These are phyloP conservation scores for Tripterygium wilfordii DNA, from an alignment of 177 flowering plant genomes.

Conservation along the genomic window DNA sequence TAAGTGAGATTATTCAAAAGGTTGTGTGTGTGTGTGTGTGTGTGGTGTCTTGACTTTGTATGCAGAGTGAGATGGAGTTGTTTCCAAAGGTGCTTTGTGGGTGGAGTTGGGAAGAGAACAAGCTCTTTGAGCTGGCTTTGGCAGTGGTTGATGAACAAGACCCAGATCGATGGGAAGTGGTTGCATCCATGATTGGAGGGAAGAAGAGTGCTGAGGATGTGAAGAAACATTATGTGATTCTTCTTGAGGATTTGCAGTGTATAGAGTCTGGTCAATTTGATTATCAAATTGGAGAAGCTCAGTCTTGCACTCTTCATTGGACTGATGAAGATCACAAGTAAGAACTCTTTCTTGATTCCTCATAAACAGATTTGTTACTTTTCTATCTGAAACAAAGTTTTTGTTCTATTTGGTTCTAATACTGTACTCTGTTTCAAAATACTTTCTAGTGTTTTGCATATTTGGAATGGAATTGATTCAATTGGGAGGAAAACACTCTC, in stretches of 20 bases:
- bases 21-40: slow-evolving; percentile 20
- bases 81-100: slow-evolving; percentile 22
- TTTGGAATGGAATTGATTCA: no score
- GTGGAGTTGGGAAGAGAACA: slow-evolving; percentile 78
- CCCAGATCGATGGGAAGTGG: slow-evolving; percentile 52
- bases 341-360: not conserved
- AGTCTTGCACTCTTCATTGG: slow-evolving; percentile 22
- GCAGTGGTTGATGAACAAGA: slow-evolving; percentile 45
- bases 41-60: not conserved
- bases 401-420: slow-evolving; percentile 12
- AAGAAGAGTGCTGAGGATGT: slow-evolving; percentile 56
- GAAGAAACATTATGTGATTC: slow-evolving; percentile 45
- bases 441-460: no score
- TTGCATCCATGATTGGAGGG: slow-evolving; percentile 60
- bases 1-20: slow-evolving; percentile 19
- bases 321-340: slow-evolving; percentile 29
- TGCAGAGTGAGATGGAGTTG: slow-evolving; percentile 21
- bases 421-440: slow-evolving; percentile 8
- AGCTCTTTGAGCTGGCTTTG: slow-evolving; percentile 64
- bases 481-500: no score
- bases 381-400: slow-evolving; percentile 17
- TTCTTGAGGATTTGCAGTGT: slow-evolving; percentile 47
- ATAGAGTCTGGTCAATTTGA: slow-evolving; percentile 58
- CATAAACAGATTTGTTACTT: slow-evolving; percentile 19
- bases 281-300: slow-evolving; percentile 25